phyloP scores from a whole-genome alignment of 2,329 filamentous ascomycete species.

The Cephalotrichum gorgonifer region DNA sequence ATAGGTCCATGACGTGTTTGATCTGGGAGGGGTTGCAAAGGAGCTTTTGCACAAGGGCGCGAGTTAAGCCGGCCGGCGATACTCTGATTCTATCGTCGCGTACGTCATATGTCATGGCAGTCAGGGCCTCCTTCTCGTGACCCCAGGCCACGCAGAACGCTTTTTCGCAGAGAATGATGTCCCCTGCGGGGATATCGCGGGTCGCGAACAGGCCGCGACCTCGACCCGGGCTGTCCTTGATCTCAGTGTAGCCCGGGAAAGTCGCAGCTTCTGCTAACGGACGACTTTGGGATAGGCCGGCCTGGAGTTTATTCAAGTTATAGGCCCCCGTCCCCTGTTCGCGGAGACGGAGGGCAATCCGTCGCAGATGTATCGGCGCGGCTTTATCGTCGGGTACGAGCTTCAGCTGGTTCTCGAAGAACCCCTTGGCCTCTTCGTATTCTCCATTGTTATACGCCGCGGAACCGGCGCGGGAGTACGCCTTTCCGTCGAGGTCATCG shows the following conservation, averaged over 20 bases:
- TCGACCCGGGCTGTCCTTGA: constrained; percentile 18
- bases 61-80: constrained; percentile 20
- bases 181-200: constrained; percentile 22
- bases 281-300: constrained; percentile 16
- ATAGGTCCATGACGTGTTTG: constrained; percentile 20
- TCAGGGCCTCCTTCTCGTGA: constrained; percentile 28
- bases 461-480: constrained; percentile 20
- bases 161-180: constrained; percentile 31
- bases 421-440: constrained; percentile 13
- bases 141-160: constrained; percentile 23
- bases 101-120: constrained; percentile 23
- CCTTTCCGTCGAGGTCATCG: constrained; percentile 19
- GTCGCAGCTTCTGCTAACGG: constrained; percentile 13
- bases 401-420: constrained; percentile 15
- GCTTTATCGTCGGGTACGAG: constrained; percentile 11
- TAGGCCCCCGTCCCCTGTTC: constrained; percentile 9
- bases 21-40: constrained; percentile 25
- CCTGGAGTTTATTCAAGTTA: constrained; percentile 10
- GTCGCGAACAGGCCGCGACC: constrained; percentile 32
- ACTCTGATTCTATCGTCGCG: constrained; percentile 18
- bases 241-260: constrained; percentile 20
- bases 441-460: constrained; percentile 22
- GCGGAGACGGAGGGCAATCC: constrained; percentile 8
- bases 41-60: constrained; percentile 23
- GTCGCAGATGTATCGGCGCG: constrained; percentile 9